These are phyloP conservation scores for Chamaecyparis obtusa DNA, from an alignment of 75 land plant species.

Conservation along the genomic window DNA sequence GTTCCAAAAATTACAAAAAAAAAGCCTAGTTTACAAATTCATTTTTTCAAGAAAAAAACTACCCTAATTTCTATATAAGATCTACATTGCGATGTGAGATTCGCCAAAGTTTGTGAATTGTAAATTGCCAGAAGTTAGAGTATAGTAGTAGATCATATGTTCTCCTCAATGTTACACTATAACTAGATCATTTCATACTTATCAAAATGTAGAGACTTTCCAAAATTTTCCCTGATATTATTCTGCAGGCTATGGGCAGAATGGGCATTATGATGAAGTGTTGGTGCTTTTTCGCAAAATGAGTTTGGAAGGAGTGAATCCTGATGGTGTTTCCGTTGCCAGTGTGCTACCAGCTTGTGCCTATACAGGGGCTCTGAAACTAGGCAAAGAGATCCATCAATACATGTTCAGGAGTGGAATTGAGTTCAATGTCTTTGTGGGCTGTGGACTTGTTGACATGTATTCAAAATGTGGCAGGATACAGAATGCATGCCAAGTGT, in stretches of 20 bases:
- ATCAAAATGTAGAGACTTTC: neutral
- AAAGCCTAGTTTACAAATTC: neutral
- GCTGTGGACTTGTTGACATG: constrained; percentile 38
- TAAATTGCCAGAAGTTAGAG: neutral
- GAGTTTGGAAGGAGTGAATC: constrained; percentile 1
- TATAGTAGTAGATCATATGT: neutral
- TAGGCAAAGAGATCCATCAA: constrained; percentile 17
- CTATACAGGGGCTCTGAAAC: neutral
- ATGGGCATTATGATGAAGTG: neutral
- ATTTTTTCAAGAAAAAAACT: too few relatives aligned
- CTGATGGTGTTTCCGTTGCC: constrained; percentile 4
- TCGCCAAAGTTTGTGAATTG: neutral
- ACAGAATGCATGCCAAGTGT: constrained; percentile 24
- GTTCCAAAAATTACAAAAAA: neutral
- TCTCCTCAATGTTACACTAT: neutral
- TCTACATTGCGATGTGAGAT: neutral
- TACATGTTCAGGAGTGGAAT: constrained; percentile 20
- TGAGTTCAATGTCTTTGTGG: constrained; percentile 19
- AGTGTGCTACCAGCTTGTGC: constrained; percentile 9
- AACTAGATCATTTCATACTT: neutral
- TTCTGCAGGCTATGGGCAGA: constrained; percentile 5
- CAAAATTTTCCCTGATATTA: neutral
- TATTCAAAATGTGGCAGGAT: constrained; percentile 44
- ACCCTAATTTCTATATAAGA: too few relatives aligned
- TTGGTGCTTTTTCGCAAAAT: neutral